Percentiles rank a stretch among this genome's conserved stretches.
Conservation (phyloP, 345 rosid species). For the Moricandia moricandioides region DNA sequence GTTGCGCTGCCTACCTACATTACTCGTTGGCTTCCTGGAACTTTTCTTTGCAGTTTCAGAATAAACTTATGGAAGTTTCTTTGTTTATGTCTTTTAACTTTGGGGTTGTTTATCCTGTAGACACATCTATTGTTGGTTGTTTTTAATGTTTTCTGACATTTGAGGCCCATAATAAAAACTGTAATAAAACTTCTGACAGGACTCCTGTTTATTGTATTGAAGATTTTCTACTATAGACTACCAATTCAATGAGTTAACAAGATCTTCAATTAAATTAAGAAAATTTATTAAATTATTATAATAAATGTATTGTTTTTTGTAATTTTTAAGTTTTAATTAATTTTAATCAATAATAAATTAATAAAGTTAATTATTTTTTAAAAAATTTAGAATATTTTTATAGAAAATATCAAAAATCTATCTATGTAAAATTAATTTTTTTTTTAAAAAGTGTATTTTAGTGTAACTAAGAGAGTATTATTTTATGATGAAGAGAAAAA, state of each 20-base stretch:
- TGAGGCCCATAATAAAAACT: constrained; percentile 11
- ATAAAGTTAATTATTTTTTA: too few relatives aligned
- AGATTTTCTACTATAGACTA: background rate
- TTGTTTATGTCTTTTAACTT: background rate
- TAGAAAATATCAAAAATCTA: too few relatives aligned
- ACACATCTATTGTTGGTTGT: constrained; percentile 12
- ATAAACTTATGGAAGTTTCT: constrained; percentile 14
- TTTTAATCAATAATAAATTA: too few relatives aligned
- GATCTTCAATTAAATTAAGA: too few relatives aligned
- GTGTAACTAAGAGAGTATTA: too few relatives aligned
- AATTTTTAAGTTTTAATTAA: too few relatives aligned
- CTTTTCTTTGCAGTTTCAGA: constrained; percentile 22
- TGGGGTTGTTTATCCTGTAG: constrained; percentile 14
- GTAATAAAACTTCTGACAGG: constrained; percentile 13
- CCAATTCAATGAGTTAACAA: background rate
- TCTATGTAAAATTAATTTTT: too few relatives aligned
- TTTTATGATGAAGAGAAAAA: too few relatives aligned
- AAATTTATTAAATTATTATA: too few relatives aligned
- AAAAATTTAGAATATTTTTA: too few relatives aligned
- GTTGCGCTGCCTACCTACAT: background rate
- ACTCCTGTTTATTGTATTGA: background rate
- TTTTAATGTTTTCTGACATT: constrained; percentile 12
- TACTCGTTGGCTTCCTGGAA: constrained; percentile 1
- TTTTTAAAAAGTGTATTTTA: too few relatives aligned
- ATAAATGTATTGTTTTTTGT: too few relatives aligned